Evolutionary conservation across 768 basidiomycete genomes (phyloP).

Genomic region (Infundibulicybe gibba): DNA sequence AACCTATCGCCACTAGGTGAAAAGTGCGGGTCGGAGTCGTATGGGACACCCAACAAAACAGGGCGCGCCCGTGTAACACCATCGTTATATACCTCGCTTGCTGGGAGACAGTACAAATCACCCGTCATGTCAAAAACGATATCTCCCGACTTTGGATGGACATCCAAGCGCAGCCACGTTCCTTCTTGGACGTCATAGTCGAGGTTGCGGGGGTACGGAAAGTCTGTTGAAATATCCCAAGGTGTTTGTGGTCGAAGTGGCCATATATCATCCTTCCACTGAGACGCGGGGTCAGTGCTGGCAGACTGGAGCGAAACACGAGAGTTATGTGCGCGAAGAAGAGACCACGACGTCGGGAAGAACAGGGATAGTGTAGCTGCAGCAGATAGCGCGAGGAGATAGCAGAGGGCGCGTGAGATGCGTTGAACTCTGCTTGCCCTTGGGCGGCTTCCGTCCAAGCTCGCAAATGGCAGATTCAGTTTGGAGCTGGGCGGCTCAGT

Average conservation of each 20-base stretch:
- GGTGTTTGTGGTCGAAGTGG: constrained; percentile 55
- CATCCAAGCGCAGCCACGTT: constrained; percentile 74
- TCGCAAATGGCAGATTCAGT: too few relatives aligned
- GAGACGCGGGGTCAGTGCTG: constrained; percentile 25
- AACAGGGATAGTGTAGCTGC: constrained; percentile 28
- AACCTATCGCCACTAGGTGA: constrained; percentile 61
- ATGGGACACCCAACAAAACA: constrained; percentile 59
- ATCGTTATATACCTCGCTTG: constrained; percentile 21
- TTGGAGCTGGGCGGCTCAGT: too few relatives aligned
- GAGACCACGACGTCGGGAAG: constrained; percentile 30
- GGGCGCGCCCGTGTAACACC: constrained; percentile 45
- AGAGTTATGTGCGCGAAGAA: constrained; percentile 14
- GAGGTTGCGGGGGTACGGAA: constrained; percentile 59
- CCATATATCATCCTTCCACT: constrained; percentile 54
- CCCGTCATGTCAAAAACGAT: constrained; percentile 75
- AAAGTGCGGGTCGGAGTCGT: constrained; percentile 72
- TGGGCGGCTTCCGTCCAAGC: too few relatives aligned
- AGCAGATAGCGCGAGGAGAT: constrained; percentile 22
- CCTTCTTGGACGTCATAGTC: constrained; percentile 71
- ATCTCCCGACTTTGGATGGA: constrained; percentile 66
- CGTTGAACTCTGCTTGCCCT: too few relatives aligned
- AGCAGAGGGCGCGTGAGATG: too few relatives aligned
- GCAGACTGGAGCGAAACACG: constrained; percentile 12
- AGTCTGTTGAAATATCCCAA: constrained; percentile 80
- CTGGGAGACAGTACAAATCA: constrained; percentile 69